Evolutionary conservation across 164 flowering plant genomes (phyloP), one percentile per base, ranked within the genome.

Genomic region (Aristolochia contorta): DNA sequence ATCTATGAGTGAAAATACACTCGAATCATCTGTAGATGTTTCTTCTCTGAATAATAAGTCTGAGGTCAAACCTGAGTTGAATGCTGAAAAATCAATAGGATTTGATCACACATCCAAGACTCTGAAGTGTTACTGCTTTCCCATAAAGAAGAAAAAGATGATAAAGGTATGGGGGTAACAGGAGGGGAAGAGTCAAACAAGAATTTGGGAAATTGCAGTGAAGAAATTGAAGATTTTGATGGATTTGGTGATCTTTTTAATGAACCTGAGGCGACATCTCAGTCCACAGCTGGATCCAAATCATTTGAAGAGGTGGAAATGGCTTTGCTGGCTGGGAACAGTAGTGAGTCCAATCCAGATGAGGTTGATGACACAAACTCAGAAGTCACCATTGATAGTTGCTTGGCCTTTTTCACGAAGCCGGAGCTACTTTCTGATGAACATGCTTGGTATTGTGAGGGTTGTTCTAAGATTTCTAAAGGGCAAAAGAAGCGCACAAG

Each of bases 401-500:
- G 99, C 71, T 72, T 94, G 81, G 69, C 79, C 49, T 76, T 69
- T 73, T 91, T 86, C 65, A 78, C 74, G 58, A 85, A 84, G 69
- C 87, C 85, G 14, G 99, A 94, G 71, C 81, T 83, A 69, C 91
- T 94, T 25, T 68, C 84, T 23, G 64, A 80, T 68, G 96, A 88
- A 64, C 92, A 91, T 77, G 97, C 82, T 52, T 94, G 95, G 96
- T 75, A 84, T 63, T 94, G 99, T 77, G 99, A 82, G 60, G 80
- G 72, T 56, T 94, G 99, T 68, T 78, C 95, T 1, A 91, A 79
- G 68, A 61, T 37, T 66, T 49, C 78, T 47, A 76, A 19, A 43
- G 72, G 52, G 6, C 74, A 78, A 64, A 72, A n/a, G 65, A 63
- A 30, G 55, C 69, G 63, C 67, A 48, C 59, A 20, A 72, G 49